Percentiles rank a stretch among this genome's conserved stretches.
Conservation (phyloP, 257 asterid species). For the Solanum pennellii region DNA sequence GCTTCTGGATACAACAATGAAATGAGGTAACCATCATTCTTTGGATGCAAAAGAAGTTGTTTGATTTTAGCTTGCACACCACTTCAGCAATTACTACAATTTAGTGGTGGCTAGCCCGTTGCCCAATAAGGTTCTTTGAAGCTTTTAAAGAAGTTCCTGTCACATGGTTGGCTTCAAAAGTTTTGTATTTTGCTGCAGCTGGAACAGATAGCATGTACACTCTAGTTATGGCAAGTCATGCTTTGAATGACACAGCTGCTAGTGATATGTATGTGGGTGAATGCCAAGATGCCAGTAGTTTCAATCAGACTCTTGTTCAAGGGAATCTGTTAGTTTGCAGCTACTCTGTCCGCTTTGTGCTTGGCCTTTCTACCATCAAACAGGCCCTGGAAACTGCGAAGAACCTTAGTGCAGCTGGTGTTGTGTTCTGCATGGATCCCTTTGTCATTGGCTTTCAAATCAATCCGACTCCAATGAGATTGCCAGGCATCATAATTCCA, state of each 20-base stretch:
- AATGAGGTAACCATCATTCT: neutral
- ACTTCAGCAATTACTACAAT: neutral
- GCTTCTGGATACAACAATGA: neutral
- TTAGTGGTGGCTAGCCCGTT: neutral
- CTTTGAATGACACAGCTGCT: constrained; percentile 36
- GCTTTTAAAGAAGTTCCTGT: neutral
- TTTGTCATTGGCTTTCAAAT: constrained; percentile 86
- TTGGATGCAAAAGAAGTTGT: neutral
- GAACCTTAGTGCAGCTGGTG: constrained; percentile 82
- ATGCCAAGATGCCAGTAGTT: constrained; percentile 77
- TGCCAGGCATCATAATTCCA: constrained; percentile 87
- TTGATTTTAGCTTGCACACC: neutral
- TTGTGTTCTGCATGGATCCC: constrained; percentile 95
- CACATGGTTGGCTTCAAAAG: neutral
- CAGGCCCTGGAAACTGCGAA: constrained; percentile 74
- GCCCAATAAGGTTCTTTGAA: neutral
- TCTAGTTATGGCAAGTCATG: constrained; percentile 74
- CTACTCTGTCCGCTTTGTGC: constrained; percentile 96
- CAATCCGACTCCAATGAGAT: constrained; percentile 71
- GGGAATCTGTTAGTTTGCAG: constrained; percentile 89
- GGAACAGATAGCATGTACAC: constrained; percentile 74
- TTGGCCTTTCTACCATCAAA: constrained; percentile 86
- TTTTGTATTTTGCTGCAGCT: constrained; percentile 38
- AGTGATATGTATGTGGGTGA: constrained; percentile 77
- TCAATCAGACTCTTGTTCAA: constrained; percentile 42